These are phyloP conservation scores for Salix purpurea DNA, from an alignment of 345 rosid genomes.

Conservation along the genomic window DNA sequence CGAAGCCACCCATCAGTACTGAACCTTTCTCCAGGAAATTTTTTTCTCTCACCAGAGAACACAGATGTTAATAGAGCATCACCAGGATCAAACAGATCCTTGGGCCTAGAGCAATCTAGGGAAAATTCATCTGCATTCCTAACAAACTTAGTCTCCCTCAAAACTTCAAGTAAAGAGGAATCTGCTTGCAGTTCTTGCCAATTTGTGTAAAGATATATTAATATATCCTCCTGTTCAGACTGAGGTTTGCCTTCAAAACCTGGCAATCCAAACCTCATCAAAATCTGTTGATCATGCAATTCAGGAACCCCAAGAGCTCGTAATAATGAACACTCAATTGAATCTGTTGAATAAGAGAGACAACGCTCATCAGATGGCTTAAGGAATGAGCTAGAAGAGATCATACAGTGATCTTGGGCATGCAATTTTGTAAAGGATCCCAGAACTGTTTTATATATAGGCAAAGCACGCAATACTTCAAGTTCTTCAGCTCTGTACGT, in stretches of 20 bases:
- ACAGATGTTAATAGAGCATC: constrained; percentile 77
- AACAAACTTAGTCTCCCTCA: constrained; percentile 76
- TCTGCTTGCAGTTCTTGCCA: constrained; percentile 75
- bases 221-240: constrained; percentile 71
- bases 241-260: constrained; percentile 63
- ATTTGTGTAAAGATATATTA: constrained; percentile 56
- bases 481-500: constrained; percentile 61
- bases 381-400: constrained; percentile 75
- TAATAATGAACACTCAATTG: constrained; percentile 58
- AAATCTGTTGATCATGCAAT: constrained; percentile 72
- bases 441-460: constrained; percentile 69
- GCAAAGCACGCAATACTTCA: constrained; percentile 69
- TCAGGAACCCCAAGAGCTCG: constrained; percentile 78
- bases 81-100: constrained; percentile 81
- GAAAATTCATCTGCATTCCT: constrained; percentile 73
- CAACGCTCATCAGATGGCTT: constrained; percentile 68
- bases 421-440: constrained; percentile 60
- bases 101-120: constrained; percentile 55
- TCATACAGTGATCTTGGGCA: constrained; percentile 59
- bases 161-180: constrained; percentile 65
- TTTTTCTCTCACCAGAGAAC: constrained; percentile 75
- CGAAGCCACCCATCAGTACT: constrained; percentile 75
- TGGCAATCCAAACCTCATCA: constrained; percentile 82
- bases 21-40: constrained; percentile 95
- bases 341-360: constrained; percentile 58